Evolutionary conservation across 495 filamentous ascomycete species (phyloP), one percentile per base, ranked within the genome.

Genomic region (Penicillium desertorum): DNA sequence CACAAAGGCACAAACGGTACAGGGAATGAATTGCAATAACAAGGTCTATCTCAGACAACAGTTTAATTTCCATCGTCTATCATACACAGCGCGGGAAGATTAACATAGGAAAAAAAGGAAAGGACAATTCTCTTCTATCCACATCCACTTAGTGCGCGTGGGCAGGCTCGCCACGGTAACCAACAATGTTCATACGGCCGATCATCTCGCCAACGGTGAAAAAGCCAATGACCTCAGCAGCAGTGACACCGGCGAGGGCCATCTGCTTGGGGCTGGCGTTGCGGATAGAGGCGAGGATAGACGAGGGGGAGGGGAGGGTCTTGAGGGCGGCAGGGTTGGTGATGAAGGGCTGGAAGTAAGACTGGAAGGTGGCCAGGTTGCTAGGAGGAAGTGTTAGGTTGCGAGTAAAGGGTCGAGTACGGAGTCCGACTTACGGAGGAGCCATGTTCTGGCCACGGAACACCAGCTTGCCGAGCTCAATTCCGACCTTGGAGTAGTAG

Each of bases 151-250:
- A 87, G 78, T 89, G 87, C 64, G 85, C 83, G 62, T 77, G 76
- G 43, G 72, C 78, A 64, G 71, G 62, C 62, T 88, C 82, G 65
- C 90, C 90, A 71, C 84, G 80, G 80, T 98, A 99, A 59, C 94
- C 94, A 65, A 99, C 79, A 59, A 99, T 70, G 86, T 98, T 96
- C 75, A 91, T 80, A 56, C 92, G 81, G 56, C 94, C 94, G 62
- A 98, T 88, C 76, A 99, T 98, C 83, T 97, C 91, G 56, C 94
- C 94, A 22, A 99, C 84, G 17, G 91, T 92, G 83, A 98, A 99
- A 83, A 99, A 98, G 52, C 94, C 94, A 56, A 99, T 73, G 48
- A 90, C 82, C 79, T 99, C 94, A 37, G 92, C 93, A 39, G 76
- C 67, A 57, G 96, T 73, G 51, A 99, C 88, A 68, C 88, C 89